Conservation (phyloP, 768 basidiomycete species). For the Baorangia bicolor region DNA sequence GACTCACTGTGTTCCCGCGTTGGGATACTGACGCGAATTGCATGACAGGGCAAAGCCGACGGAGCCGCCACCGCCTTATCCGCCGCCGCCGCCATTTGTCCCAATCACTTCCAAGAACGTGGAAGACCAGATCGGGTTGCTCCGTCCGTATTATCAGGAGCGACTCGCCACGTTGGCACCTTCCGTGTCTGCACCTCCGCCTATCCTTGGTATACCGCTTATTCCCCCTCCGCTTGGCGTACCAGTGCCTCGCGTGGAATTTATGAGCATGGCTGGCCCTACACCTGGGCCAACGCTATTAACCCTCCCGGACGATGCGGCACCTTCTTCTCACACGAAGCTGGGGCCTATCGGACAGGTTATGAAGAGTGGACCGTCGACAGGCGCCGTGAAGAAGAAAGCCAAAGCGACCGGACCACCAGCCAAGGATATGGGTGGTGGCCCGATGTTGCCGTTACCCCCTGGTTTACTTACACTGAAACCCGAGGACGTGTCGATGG, state of each 20-base stretch:
- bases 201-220: conserved; percentile 17
- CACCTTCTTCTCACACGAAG: conserved; percentile 58
- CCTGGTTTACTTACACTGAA: conserved; percentile 19
- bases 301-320: conserved; percentile 63
- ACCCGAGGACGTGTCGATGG: conserved; percentile 21
- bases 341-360: conserved; percentile 81
- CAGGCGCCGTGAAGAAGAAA: conserved; percentile 64
- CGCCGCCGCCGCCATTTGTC: conserved; percentile 80
- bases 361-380: conserved; percentile 46
- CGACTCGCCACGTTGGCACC: conserved; percentile 49
- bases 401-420: conserved; percentile 24
- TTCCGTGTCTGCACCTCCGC: conserved; percentile 17
- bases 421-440: conserved; percentile 23
- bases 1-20: neutral
- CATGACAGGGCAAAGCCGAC: conserved; percentile 54
- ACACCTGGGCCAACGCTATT: conserved; percentile 20
- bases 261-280: neutral
- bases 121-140: conserved; percentile 81
- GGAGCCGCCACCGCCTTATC: conserved; percentile 80
- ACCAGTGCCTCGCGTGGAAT: neutral
- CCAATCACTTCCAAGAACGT: conserved; percentile 64
- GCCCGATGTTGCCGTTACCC: conserved; percentile 17
- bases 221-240: conserved; percentile 10
- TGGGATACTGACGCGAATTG: conserved; percentile 4
- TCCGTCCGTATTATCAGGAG: conserved; percentile 69